These are phyloP conservation scores for Pseudoturritis turrita DNA, from an alignment of 345 rosid species.

Conservation along the genomic window DNA sequence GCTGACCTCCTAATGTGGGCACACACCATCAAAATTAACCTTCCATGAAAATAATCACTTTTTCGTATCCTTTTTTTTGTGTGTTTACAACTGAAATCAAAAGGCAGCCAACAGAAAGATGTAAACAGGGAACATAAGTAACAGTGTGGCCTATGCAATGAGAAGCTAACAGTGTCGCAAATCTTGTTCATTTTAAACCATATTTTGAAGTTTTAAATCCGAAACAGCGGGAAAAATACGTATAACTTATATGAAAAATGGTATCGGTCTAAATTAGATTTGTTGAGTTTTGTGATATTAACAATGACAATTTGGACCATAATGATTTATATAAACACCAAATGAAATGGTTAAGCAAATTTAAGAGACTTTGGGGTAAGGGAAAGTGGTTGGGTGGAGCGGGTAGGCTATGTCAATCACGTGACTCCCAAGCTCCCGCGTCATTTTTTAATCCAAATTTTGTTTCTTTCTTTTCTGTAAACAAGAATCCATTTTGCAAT, in stretches of 20 bases:
- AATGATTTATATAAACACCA: neutral
- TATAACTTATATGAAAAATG: too few species aligned
- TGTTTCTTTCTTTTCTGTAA: too few species aligned
- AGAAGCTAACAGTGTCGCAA: too few species aligned
- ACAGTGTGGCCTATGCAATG: too few species aligned
- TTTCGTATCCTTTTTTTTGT: too few species aligned
- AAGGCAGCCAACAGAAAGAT: too few species aligned
- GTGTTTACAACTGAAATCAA: too few species aligned
- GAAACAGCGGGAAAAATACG: neutral
- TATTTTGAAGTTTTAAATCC: neutral
- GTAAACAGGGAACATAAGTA: too few species aligned
- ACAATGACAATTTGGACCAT: neutral
- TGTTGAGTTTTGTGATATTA: neutral
- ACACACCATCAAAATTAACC: slow-evolving; percentile 11
- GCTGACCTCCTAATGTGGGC: neutral
- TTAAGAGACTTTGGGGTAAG: slow-evolving; percentile 8
- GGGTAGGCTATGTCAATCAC: slow-evolving; percentile 18
- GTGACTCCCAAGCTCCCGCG: slow-evolving; percentile 15
- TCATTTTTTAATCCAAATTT: neutral
- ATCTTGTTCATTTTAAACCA: neutral
- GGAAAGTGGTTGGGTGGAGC: slow-evolving; percentile 14
- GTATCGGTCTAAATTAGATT: neutral
- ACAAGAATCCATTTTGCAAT: neutral
- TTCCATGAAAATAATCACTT: neutral
- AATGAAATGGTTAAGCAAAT: neutral